phyloP scores from a whole-genome alignment of 2,329 filamentous ascomycete genomes.

The Trichoderma pleuroti region DNA sequence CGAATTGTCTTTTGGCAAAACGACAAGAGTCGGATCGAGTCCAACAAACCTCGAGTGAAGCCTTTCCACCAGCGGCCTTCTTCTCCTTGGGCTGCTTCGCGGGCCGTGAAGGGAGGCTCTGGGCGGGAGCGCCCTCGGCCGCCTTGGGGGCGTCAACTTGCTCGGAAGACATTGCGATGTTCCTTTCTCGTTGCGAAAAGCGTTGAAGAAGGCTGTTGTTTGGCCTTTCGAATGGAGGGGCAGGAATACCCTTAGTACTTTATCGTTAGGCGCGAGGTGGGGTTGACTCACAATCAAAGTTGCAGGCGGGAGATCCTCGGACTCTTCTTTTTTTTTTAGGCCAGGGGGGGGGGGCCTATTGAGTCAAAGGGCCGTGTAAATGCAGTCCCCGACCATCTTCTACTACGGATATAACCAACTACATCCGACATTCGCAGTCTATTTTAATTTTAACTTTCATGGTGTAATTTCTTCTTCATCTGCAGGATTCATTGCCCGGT shows the following conservation, averaged over 20 bases:
- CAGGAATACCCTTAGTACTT: conserved; percentile 27
- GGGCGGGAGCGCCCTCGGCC: conserved; percentile 33
- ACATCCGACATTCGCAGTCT: background rate
- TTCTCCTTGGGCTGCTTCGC: conserved; percentile 38
- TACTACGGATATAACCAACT: background rate
- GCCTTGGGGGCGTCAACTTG: conserved; percentile 35
- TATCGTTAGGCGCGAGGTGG: conserved; percentile 28
- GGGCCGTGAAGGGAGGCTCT: conserved; percentile 36
- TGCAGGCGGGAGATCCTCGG: conserved; percentile 28
- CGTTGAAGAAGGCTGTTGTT: conserved; percentile 27
- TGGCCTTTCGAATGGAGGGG: conserved; percentile 29
- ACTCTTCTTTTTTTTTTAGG: background rate
- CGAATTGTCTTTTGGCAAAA: background rate
- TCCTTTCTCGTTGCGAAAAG: conserved; percentile 21
- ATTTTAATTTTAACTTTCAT: background rate
- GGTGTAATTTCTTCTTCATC: background rate
- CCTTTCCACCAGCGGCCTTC: conserved; percentile 53
- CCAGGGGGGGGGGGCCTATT: background rate
- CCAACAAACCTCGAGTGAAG: conserved; percentile 48
- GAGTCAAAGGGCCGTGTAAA: background rate
- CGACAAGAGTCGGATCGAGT: background rate
- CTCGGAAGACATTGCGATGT: conserved; percentile 37
- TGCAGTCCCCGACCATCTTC: background rate
- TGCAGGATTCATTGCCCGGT: background rate
- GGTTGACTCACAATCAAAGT: conserved; percentile 34